Evolutionary conservation across 2,329 filamentous ascomycete genomes (phyloP).

Genomic region (Claviceps digitariae): DNA sequence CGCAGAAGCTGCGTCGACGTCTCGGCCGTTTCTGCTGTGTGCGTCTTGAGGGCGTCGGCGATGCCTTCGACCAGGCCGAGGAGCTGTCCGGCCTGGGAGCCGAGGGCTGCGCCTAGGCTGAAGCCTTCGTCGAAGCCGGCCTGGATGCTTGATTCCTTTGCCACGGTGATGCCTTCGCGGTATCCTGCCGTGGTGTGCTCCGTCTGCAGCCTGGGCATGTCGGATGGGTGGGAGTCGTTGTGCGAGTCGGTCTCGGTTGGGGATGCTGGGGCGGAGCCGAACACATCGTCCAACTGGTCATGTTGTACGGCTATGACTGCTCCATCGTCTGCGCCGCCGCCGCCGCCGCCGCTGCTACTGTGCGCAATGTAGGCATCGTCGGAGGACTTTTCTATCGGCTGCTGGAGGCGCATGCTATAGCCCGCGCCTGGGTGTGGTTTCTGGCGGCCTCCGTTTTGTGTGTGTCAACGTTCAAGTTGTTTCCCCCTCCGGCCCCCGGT

Average conservation of each 20-base stretch:
- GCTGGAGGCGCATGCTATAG: slow-evolving; percentile 21
- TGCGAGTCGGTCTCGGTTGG: slow-evolving; percentile 8
- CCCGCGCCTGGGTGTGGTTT: neutral
- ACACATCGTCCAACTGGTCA: slow-evolving; percentile 24
- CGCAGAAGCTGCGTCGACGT: slow-evolving; percentile 22
- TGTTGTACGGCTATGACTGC: neutral
- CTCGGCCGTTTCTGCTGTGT: slow-evolving; percentile 12
- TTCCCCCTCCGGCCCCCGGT: too few relatives aligned
- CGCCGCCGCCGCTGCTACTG: neutral
- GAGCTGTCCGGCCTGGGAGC: slow-evolving; percentile 58
- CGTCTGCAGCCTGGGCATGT: slow-evolving; percentile 59
- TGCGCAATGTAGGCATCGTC: slow-evolving; percentile 15
- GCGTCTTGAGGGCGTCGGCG: slow-evolving; percentile 28
- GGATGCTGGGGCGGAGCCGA: slow-evolving; percentile 17
- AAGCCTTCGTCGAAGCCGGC: slow-evolving; percentile 87
- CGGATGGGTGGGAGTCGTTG: slow-evolving; percentile 33
- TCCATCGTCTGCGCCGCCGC: neutral
- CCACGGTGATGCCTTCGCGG: slow-evolving; percentile 67
- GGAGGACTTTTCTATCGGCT: slow-evolving; percentile 16
- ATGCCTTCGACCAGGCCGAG: slow-evolving; percentile 69
- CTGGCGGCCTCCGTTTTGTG: neutral
- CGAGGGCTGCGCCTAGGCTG: slow-evolving; percentile 67
- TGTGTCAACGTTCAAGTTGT: too few relatives aligned
- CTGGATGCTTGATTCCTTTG: slow-evolving; percentile 68
- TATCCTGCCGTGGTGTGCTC: slow-evolving; percentile 80